Percentiles rank a stretch among this genome's conserved stretches.
These are phyloP conservation scores for Betula pendula DNA, from an alignment of 306 rosid genomes.

Conservation along the genomic window DNA sequence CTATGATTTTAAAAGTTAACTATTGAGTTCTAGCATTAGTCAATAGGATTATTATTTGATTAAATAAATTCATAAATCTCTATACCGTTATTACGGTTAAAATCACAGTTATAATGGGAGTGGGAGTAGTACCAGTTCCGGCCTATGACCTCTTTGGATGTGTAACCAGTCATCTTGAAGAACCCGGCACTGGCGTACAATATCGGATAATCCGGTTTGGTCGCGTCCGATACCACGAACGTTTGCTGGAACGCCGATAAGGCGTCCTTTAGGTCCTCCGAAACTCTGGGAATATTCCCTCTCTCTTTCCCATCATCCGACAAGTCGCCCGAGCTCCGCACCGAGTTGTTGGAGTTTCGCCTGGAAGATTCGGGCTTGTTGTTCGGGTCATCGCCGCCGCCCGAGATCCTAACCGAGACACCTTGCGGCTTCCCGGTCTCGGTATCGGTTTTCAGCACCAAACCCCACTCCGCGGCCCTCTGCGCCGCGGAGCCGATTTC, in stretches of 20 bases:
- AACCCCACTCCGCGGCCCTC: slow-evolving; percentile 97
- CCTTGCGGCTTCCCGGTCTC: slow-evolving; percentile 87
- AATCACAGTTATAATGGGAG: background rate
- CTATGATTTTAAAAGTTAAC: too few species aligned
- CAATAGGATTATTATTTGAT: too few species aligned
- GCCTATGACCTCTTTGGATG: slow-evolving; percentile 83
- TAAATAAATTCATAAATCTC: too few species aligned
- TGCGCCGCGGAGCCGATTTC: slow-evolving; percentile 55
- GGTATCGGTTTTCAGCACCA: slow-evolving; percentile 71
- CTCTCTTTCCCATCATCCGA: slow-evolving; percentile 56
- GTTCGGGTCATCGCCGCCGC: slow-evolving; percentile 64
- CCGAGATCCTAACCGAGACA: slow-evolving; percentile 64
- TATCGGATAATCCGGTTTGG: slow-evolving; percentile 90
- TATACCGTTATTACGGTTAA: slow-evolving; percentile 29
- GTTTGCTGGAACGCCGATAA: slow-evolving; percentile 90
- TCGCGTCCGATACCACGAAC: slow-evolving; percentile 88
- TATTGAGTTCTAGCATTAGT: too few species aligned
- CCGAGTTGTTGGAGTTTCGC: slow-evolving; percentile 64
- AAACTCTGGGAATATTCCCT: slow-evolving; percentile 60
- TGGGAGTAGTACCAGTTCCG: slow-evolving; percentile 62
- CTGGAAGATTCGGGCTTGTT: slow-evolving; percentile 37
- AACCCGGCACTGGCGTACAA: slow-evolving; percentile 93
- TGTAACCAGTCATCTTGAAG: slow-evolving; percentile 93
- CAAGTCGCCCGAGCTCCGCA: slow-evolving; percentile 64
- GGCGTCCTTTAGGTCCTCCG: slow-evolving; percentile 78